Evolutionary conservation across 441 rosid genomes (phyloP).

Genomic region (Omphalea diandra): DNA sequence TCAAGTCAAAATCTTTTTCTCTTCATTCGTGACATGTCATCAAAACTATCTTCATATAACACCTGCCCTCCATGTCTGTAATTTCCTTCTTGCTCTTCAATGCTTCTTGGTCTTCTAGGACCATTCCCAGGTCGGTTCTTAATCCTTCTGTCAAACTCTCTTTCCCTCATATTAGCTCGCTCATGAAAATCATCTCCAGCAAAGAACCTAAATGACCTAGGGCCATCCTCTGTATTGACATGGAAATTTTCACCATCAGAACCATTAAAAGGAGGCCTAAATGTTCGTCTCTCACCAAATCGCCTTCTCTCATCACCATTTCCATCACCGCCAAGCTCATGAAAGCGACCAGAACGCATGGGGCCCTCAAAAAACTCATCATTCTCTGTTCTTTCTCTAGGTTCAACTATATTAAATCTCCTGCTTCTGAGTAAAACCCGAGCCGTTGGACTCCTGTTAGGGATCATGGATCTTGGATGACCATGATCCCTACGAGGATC

Average conservation of each 20-base stretch:
- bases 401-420: conserved; percentile 47
- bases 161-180: conserved; percentile 49
- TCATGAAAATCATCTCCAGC: conserved; percentile 53
- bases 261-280: conserved; percentile 54
- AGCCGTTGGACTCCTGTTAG: conserved; percentile 63
- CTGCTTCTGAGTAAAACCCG: conserved; percentile 57
- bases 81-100: conserved; percentile 63
- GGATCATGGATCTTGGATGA: conserved; percentile 49
- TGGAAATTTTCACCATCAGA: conserved; percentile 45
- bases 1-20: conserved; percentile 56
- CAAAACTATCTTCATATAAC: conserved; percentile 52
- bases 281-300: conserved; percentile 62
- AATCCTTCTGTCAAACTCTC: conserved; percentile 57
- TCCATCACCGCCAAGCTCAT: conserved; percentile 57
- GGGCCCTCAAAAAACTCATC: conserved; percentile 62
- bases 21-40: conserved; percentile 45
- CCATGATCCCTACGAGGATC: conserved; percentile 54
- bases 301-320: conserved; percentile 66
- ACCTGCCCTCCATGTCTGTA: conserved; percentile 47
- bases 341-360: conserved; percentile 57
- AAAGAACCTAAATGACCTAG: conserved; percentile 52
- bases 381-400: conserved; percentile 57
- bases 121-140: conserved; percentile 56
- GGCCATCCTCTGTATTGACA: conserved; percentile 48
- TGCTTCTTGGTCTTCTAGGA: conserved; percentile 51